Percentiles rank a stretch among this genome's conserved stretches.
Conservation (phyloP, 2,329 filamentous ascomycete genomes). For the Lecanicillium sp. region DNA sequence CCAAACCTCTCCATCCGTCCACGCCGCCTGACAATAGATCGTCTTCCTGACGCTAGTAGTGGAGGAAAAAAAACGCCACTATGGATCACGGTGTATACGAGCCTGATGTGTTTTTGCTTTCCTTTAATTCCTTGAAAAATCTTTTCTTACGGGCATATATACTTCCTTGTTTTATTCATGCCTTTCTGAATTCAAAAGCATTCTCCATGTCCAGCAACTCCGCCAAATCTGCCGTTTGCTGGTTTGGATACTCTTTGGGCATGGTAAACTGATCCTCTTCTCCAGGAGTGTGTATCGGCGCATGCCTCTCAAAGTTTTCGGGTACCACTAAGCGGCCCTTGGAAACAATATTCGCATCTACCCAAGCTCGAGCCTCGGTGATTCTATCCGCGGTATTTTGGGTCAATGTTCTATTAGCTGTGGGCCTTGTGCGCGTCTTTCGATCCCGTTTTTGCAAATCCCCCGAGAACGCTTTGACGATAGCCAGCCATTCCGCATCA, state of each 20-base stretch:
- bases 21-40: too few species aligned
- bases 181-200: slow-evolving; percentile 61
- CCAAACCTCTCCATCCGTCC: too few species aligned
- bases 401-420: slow-evolving; percentile 49
- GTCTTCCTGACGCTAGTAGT: too few species aligned
- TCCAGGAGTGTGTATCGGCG: slow-evolving; percentile 56
- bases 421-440: slow-evolving; percentile 42
- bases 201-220: slow-evolving; percentile 68
- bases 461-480: slow-evolving; percentile 63
- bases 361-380: slow-evolving; percentile 64
- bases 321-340: slow-evolving; percentile 58
- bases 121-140: too few species aligned
- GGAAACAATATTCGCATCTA: slow-evolving; percentile 64
- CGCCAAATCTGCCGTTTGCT: slow-evolving; percentile 78
- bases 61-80: too few species aligned
- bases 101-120: too few species aligned
- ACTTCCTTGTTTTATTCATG: slow-evolving; percentile 31
- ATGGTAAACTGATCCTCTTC: slow-evolving; percentile 51
- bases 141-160: too few species aligned
- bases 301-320: slow-evolving; percentile 67
- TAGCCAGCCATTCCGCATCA: slow-evolving; percentile 92
- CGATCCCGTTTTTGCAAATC: too few species aligned
- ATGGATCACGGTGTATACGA: too few species aligned
- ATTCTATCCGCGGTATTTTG: slow-evolving; percentile 58
- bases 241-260: slow-evolving; percentile 75